Evolutionary conservation across 2,329 filamentous ascomycete genomes (phyloP), one percentile per base, ranked within the genome.

Genomic region (Zymoseptoria brevis): DNA sequence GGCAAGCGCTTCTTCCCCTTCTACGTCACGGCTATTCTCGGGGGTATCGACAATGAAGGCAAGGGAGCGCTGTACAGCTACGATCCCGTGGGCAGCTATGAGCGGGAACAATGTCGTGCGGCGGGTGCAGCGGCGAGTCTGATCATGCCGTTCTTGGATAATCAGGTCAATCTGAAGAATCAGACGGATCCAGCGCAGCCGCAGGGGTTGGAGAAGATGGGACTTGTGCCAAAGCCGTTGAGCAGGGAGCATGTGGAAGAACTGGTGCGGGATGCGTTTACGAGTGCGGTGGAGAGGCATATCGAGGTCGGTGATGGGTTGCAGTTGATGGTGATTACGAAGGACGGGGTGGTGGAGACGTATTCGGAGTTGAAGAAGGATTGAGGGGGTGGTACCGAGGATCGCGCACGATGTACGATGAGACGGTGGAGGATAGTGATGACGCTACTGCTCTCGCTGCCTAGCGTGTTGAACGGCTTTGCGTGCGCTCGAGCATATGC

Each of bases 141-240:
- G 75, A 99, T 99, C 77, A 99, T 96, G 89, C 94, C 94, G 1
- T 99, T 99, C 82, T 79, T 99, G 72, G 94, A 99, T 76, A 99
- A 99, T 76, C 95, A 99, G 78, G 94, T 99, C 80, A 97, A 97
- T 80, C 93, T 93, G 82, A 99, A 96, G 84, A 99, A 99, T 75
- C 93, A 96, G 80, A 96, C 96, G 74, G 82, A 94, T 58, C 91
- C 93, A 9, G 89, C 87, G 53, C 93, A 89, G 69, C 91, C 90
- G 59, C 83, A 84, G 61, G 93, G 93, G 50, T 89, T 96, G 75
- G 87, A 86, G 57, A 79, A 96, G 69, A 78, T 88, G 78, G 83
- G 88, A 76, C 83, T 87, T 67, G 81, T 85, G 73, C 74, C 81
- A 24, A 80, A 86, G 70, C 88, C 89, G 55, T 78, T 97, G 71